These are phyloP conservation scores for Curvularia hawaiiensis DNA, from an alignment of 2,329 filamentous ascomycete genomes.

Conservation along the genomic window DNA sequence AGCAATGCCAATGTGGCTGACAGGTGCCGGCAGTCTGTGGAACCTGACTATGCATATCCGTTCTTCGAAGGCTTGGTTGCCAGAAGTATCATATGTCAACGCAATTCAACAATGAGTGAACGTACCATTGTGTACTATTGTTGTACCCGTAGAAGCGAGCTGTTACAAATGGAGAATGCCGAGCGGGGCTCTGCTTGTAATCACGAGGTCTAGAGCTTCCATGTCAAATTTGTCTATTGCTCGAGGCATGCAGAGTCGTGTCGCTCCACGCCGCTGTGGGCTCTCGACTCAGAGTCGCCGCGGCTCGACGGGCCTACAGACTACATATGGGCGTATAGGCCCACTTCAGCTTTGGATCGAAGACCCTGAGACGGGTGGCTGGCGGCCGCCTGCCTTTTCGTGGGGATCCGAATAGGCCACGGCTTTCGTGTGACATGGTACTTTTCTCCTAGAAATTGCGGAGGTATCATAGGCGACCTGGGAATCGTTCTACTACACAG, in stretches of 20 bases:
- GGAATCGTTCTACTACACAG: neutral
- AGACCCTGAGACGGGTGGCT: slow-evolving; percentile 19
- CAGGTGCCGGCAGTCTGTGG: slow-evolving; percentile 7
- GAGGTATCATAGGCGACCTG: no score
- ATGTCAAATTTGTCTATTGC: slow-evolving; percentile 1
- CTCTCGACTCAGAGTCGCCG: slow-evolving; percentile 6
- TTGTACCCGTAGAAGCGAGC: neutral
- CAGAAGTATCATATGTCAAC: neutral
- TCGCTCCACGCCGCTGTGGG: slow-evolving; percentile 5
- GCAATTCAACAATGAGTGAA: neutral
- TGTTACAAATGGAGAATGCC: neutral
- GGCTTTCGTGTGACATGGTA: neutral
- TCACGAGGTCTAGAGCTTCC: neutral
- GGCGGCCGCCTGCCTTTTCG: slow-evolving; percentile 7
- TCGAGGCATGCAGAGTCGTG: neutral
- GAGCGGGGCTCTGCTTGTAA: neutral
- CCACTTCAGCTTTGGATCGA: slow-evolving; percentile 14
- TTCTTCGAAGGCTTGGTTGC: slow-evolving; percentile 7
- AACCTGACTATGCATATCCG: slow-evolving; percentile 13
- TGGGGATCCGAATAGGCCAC: slow-evolving; percentile 1
- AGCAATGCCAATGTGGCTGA: slow-evolving; percentile 7
- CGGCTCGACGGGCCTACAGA: slow-evolving; percentile 10
- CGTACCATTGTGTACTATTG: neutral
- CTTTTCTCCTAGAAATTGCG: neutral
- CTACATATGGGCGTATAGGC: slow-evolving; percentile 2